phyloP scores from a whole-genome alignment of 2,329 filamentous ascomycete genomes.

The Diplodia scrobiculata region DNA sequence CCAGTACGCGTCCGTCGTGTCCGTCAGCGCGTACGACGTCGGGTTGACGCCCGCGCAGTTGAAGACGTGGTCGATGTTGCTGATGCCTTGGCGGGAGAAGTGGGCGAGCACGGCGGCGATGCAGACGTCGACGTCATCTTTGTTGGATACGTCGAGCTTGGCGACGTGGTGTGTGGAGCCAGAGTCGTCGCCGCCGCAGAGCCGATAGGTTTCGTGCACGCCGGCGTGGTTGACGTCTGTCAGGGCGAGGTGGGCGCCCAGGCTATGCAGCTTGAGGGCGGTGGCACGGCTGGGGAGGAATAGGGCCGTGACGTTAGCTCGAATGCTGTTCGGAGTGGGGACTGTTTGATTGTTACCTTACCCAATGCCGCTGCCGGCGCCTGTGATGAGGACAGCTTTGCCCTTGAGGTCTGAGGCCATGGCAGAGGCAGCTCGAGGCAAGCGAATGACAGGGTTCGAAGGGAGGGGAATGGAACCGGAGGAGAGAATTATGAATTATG shows the following conservation, averaged over 20 bases:
- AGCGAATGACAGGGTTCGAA: neutral
- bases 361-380: conserved; percentile 85
- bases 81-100: conserved; percentile 64
- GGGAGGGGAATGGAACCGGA: neutral
- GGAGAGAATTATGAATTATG: neutral
- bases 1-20: conserved; percentile 96
- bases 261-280: conserved; percentile 34
- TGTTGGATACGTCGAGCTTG: conserved; percentile 81
- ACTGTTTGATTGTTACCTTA: conserved; percentile 50
- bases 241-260: conserved; percentile 82
- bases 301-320: neutral
- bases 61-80: conserved; percentile 76
- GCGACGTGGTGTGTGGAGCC: conserved; percentile 70
- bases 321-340: neutral
- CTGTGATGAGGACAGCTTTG: conserved; percentile 83
- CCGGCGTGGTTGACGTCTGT: conserved; percentile 91
- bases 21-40: conserved; percentile 87
- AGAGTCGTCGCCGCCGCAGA: conserved; percentile 72
- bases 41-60: conserved; percentile 96
- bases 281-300: conserved; percentile 15
- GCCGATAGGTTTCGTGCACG: conserved; percentile 74
- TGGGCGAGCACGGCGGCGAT: conserved; percentile 59
- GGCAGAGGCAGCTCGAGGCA: neutral
- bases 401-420: conserved; percentile 67
- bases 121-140: conserved; percentile 66